Evolutionary conservation across 352 stramenopile genomes (phyloP), one percentile per base, ranked within the genome.

Genomic region (Phytopythium oedochilum): DNA sequence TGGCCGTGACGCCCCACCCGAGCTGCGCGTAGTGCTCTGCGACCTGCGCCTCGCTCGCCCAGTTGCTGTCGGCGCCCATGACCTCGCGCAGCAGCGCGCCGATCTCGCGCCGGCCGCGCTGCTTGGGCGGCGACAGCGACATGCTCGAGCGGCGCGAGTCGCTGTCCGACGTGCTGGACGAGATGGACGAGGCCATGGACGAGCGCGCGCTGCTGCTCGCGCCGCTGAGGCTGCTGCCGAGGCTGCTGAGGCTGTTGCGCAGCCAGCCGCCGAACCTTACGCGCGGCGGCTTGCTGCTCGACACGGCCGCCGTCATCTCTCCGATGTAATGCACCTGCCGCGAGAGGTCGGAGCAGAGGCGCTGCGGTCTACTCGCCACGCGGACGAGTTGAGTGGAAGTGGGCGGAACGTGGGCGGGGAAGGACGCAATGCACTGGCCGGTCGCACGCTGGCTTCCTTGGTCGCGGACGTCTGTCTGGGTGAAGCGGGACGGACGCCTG

Each of bases 31-130:
- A 83, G 57, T 83, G 70, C 2, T 54, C 26, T 55, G 62, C 46
- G 29, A 80, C 68, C 54, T 83, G 70, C 43, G 72, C 49, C 42
- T 80, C 49, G 56, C 59, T 70, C 8, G 44, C 57, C 73, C 73
- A 83, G 26, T 63, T 62, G 20, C 61, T 65, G 54, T 78, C 68
- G 14, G 47, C 31, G 18, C 47, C 52, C 52, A 68, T 59, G 23
- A 55, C 56, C 32, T 61, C 45, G 29, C 51, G 51, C 25, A 64
- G 52, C 44, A 60, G 51, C 38, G 47, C 49, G 44, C 55, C 48
- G 29, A 59, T 52, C 50, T 55, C 60, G 20, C 43, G 50, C 23
- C 57, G 40, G 38, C 60, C 44, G 22, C 44, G 46, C 23, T 56
- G 57, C 22, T 59, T 20, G 11, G 47, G 36, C 11, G 52, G 61